phyloP scores from a whole-genome alignment of 2,329 filamentous ascomycete genomes.

The Neoscytalidium dimidiatum region DNA sequence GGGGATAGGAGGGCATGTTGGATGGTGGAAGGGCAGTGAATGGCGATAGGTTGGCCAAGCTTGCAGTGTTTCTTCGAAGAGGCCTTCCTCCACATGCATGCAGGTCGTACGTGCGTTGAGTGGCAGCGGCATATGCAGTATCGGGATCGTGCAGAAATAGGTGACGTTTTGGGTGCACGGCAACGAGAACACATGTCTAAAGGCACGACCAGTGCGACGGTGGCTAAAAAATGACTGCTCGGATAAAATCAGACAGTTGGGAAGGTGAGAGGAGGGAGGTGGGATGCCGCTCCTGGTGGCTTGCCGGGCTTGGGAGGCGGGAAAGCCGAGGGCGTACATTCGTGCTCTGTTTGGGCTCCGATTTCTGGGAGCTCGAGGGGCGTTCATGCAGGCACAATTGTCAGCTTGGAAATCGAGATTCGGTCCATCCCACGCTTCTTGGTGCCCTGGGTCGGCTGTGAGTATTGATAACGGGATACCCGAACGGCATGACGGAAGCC shows the following conservation, averaged over 20 bases:
- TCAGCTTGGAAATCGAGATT: not conserved
- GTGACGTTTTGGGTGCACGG: not conserved
- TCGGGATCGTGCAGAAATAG: slow-evolving; percentile 5
- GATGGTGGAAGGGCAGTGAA: not conserved
- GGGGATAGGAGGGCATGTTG: not conserved
- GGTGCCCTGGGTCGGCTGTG: not conserved
- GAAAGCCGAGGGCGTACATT: not conserved
- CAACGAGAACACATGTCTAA: slow-evolving; percentile 4
- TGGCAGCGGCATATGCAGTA: slow-evolving; percentile 11
- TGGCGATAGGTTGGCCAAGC: no score
- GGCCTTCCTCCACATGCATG: not conserved
- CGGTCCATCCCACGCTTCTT: not conserved
- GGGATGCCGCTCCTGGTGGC: not conserved
- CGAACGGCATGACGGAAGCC: not conserved
- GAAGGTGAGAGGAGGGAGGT: not conserved
- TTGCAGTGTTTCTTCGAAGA: not conserved
- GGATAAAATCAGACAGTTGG: not conserved
- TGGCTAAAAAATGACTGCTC: not conserved
- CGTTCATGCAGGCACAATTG: slow-evolving; percentile 1
- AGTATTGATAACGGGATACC: not conserved
- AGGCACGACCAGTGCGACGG: not conserved
- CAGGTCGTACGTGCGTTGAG: not conserved
- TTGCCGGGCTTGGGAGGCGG: not conserved
- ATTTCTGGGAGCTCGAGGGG: not conserved
- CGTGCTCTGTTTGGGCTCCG: not conserved